These are phyloP conservation scores for Tylopilus balloui DNA, from an alignment of 768 basidiomycete genomes.

Conservation along the genomic window DNA sequence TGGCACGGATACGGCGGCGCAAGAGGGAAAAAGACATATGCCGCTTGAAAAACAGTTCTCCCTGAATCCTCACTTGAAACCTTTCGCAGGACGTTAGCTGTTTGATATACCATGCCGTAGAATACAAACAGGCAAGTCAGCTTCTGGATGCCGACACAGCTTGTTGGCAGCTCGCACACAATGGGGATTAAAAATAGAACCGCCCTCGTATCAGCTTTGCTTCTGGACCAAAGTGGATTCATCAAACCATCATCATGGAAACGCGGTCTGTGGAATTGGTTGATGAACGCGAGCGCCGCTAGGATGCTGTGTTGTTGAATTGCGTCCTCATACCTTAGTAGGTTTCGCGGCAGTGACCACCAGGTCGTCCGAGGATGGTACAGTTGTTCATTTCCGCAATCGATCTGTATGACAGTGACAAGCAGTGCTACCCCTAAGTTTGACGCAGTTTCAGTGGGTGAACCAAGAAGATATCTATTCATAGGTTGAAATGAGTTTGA, in stretches of 20 bases:
- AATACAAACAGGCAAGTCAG: background rate
- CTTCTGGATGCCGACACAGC: background rate
- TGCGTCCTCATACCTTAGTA: background rate
- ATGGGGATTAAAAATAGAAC: background rate
- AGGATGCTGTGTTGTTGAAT: background rate
- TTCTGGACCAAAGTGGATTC: background rate
- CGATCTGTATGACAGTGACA: background rate
- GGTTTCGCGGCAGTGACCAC: background rate
- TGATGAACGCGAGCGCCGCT: too few relatives aligned
- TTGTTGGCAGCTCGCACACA: background rate
- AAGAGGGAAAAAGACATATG: too few relatives aligned
- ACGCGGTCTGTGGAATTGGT: background rate
- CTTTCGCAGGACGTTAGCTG: constrained; percentile 1
- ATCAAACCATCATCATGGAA: background rate
- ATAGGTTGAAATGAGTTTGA: background rate
- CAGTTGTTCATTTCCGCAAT: background rate
- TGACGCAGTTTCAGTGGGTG: background rate
- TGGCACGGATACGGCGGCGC: too few relatives aligned
- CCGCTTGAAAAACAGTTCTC: background rate
- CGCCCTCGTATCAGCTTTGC: too few relatives aligned
- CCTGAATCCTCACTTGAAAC: constrained; percentile 1
- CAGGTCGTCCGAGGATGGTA: background rate
- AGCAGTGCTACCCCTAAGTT: background rate
- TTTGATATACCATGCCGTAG: background rate
- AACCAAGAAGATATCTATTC: background rate